phyloP scores from a whole-genome alignment of 1,284 basidiomycete genomes.

The Papiliotrema nemorosa region DNA sequence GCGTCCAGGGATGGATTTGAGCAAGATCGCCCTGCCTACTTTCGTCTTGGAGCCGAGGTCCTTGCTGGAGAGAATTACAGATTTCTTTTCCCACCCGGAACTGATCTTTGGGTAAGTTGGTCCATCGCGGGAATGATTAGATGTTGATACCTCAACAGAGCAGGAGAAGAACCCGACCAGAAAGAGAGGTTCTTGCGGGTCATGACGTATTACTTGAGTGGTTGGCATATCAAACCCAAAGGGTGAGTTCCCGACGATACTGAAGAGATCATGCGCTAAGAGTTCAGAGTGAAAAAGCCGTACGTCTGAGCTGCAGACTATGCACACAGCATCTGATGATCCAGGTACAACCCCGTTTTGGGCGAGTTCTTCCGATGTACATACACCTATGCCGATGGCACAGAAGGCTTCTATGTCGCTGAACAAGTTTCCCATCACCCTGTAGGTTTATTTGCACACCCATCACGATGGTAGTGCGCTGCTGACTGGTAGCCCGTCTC shows the following conservation, averaged over 20 bases:
- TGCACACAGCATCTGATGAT: not conserved
- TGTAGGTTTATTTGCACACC: conserved; percentile 21
- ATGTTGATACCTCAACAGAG: conserved; percentile 14
- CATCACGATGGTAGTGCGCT: not conserved
- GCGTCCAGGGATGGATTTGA: conserved; percentile 89
- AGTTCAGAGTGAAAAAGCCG: conserved; percentile 84
- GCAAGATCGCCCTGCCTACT: conserved; percentile 87
- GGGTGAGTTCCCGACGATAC: conserved; percentile 52
- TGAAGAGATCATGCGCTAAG: not conserved
- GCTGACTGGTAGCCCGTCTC: conserved; percentile 64
- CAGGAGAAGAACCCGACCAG: conserved; percentile 57
- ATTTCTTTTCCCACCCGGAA: conserved; percentile 99
- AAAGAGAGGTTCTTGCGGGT: conserved; percentile 90
- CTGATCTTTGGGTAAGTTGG: conserved; percentile 66
- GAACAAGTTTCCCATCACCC: conserved; percentile 69
- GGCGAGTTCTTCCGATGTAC: conserved; percentile 97
- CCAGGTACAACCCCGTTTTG: conserved; percentile 90
- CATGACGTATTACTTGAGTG: conserved; percentile 92
- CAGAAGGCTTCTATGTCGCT: conserved; percentile 92
- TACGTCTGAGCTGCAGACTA: conserved; percentile 44
- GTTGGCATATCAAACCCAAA: conserved; percentile 99
- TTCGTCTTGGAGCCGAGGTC: conserved; percentile 87
- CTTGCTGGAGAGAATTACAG: conserved; percentile 93
- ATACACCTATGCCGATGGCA: conserved; percentile 88
- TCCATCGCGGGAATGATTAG: not conserved